A percentile compares a stretch with the other conserved stretches of the same genome.
Evolutionary conservation across 495 filamentous ascomycete species (phyloP).

Genomic region (Aspergillus sparsus): DNA sequence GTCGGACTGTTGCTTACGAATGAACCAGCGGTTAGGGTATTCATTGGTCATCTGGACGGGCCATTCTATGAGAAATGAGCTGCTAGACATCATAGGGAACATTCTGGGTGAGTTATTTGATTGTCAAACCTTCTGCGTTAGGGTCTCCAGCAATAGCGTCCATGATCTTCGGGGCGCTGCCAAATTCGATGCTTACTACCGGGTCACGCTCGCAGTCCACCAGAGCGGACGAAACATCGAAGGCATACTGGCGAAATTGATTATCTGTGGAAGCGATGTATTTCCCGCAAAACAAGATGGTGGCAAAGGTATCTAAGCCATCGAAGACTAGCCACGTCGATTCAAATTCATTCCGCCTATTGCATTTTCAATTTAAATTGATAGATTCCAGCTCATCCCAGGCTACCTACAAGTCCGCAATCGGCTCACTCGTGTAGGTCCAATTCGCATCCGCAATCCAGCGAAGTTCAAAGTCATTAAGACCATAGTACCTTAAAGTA

Average conservation of each 20-base stretch:
- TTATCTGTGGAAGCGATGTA: constrained; percentile 66
- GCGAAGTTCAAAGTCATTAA: constrained; percentile 63
- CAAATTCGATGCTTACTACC: constrained; percentile 54
- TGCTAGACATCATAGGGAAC: not conserved
- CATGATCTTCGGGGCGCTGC: constrained; percentile 55
- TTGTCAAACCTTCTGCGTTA: constrained; percentile 46
- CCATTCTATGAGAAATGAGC: constrained; percentile 38
- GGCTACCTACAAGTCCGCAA: constrained; percentile 48
- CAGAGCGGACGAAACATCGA: constrained; percentile 59
- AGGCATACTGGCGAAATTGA: constrained; percentile 72
- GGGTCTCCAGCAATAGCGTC: constrained; percentile 56
- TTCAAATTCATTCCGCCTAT: constrained; percentile 27
- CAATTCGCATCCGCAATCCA: constrained; percentile 63
- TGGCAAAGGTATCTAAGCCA: constrained; percentile 66
- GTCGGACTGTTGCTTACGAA: constrained; percentile 69
- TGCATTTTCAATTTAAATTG: not conserved
- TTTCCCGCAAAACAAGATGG: constrained; percentile 60
- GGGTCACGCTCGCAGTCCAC: constrained; percentile 44
- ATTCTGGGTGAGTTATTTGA: not conserved
- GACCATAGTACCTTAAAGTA: constrained; percentile 45
- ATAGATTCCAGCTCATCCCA: not conserved
- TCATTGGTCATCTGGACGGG: constrained; percentile 48
- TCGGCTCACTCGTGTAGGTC: constrained; percentile 59
- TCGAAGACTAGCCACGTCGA: constrained; percentile 62
- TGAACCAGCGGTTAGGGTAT: constrained; percentile 60